Conservation (phyloP, 371 early-diverging fungal genomes). For the Lichtheimia hyalospora region DNA sequence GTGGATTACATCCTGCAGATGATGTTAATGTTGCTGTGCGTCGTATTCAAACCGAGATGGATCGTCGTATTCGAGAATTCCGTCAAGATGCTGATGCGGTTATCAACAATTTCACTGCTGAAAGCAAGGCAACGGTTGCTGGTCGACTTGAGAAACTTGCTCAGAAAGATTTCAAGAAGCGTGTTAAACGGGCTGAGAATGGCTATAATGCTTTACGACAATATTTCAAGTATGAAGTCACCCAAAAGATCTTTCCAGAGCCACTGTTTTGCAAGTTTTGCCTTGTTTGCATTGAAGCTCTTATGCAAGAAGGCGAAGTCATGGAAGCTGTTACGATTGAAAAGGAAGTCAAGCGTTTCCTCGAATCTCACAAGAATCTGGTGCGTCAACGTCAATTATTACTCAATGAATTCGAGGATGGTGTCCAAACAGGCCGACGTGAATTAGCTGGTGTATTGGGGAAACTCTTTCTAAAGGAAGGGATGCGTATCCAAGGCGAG, state of each 20-base stretch:
- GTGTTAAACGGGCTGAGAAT: conserved; percentile 56
- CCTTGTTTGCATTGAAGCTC: conserved; percentile 59
- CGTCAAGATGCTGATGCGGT: conserved; percentile 35
- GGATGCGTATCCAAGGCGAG: conserved; percentile 68
- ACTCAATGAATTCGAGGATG: conserved; percentile 67
- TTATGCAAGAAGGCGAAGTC: conserved; percentile 76
- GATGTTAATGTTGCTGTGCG: conserved; percentile 20
- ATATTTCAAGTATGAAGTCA: conserved; percentile 22
- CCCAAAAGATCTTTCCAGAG: conserved; percentile 30
- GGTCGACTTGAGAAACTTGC: conserved; percentile 59
- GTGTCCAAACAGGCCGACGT: conserved; percentile 64
- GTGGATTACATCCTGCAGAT: conserved; percentile 21
- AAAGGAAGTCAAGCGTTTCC: conserved; percentile 46
- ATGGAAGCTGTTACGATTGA: conserved; percentile 59
- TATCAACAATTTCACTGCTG: conserved; percentile 9
- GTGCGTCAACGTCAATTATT: conserved; percentile 60
- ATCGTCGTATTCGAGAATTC: conserved; percentile 34
- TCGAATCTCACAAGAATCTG: conserved; percentile 43
- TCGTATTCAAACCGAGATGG: conserved; percentile 15
- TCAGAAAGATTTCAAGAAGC: conserved; percentile 65
- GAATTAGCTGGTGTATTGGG: conserved; percentile 71
- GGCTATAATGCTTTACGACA: conserved; percentile 25
- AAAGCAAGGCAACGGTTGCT: conserved; percentile 48
- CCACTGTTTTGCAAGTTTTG: conserved; percentile 30
- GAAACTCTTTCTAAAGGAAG: conserved; percentile 72